Percentiles rank a stretch among this genome's conserved stretches.
Evolutionary conservation across 176 grass and related monocot genomes (phyloP).

Genomic region (Phyllostachys edulis): DNA sequence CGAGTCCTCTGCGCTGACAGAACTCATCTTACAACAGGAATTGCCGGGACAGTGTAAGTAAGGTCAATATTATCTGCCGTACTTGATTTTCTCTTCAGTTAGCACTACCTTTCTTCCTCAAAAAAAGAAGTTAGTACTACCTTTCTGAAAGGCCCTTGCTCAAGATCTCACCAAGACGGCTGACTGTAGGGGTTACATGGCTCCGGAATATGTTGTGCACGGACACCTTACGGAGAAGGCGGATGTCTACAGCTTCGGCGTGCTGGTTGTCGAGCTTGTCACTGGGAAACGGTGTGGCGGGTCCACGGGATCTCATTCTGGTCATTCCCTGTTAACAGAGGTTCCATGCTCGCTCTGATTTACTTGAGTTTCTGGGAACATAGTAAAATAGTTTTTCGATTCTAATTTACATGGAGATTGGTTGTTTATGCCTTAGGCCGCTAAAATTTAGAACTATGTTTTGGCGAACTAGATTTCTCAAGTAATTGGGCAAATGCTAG

Average conservation of each 20-base stretch:
- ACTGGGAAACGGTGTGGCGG: conserved; percentile 25
- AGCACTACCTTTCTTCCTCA: too few relatives aligned
- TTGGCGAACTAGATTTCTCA: not conserved
- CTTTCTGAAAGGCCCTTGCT: not conserved
- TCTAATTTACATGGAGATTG: not conserved
- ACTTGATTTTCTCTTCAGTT: not conserved
- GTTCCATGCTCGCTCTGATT: not conserved
- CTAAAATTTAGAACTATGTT: not conserved
- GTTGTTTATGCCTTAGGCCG: not conserved
- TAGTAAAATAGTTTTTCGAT: not conserved
- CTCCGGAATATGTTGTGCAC: conserved; percentile 36
- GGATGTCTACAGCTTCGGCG: conserved; percentile 48
- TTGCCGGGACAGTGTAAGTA: conserved; percentile 44
- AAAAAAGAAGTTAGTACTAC: too few relatives aligned
- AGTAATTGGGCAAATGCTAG: not conserved
- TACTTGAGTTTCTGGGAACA: not conserved
- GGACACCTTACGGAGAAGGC: conserved; percentile 42
- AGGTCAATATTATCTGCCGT: not conserved
- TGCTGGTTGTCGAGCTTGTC: conserved; percentile 36
- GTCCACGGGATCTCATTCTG: not conserved
- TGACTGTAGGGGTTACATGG: conserved; percentile 33
- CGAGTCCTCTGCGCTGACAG: not conserved
- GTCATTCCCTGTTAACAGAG: conserved; percentile 23
- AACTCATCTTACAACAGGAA: conserved; percentile 36
- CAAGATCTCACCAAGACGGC: not conserved